phyloP scores from a whole-genome alignment of 805 yeast genomes.

The Candida boidinii region DNA sequence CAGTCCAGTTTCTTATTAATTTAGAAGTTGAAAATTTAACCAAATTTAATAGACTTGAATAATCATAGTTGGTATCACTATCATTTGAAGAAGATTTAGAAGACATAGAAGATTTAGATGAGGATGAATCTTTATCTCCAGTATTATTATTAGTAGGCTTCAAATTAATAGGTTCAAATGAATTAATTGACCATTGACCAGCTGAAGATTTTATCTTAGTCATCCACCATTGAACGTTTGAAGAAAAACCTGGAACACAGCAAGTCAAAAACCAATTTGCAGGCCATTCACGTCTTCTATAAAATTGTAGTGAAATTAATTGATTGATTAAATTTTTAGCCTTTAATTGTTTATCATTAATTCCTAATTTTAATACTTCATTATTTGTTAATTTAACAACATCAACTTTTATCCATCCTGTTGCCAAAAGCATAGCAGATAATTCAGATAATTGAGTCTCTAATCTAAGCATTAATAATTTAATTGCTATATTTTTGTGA shows the following conservation, averaged over 20 bases:
- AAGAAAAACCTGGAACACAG: conserved; percentile 25
- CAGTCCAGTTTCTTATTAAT: conserved; percentile 41
- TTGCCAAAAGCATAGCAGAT: conserved; percentile 47
- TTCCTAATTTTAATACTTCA: conserved; percentile 33
- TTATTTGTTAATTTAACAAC: conserved; percentile 39
- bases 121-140: conserved; percentile 4
- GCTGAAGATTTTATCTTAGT: conserved; percentile 37
- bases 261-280: conserved; percentile 44
- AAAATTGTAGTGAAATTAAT: conserved; percentile 24
- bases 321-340: conserved; percentile 12
- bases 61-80: conserved; percentile 20
- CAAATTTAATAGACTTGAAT: conserved; percentile 28
- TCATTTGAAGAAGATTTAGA: conserved; percentile 8
- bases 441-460: conserved; percentile 43
- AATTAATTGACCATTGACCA: conserved; percentile 49
- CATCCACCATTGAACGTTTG: conserved; percentile 42
- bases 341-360: conserved; percentile 20
- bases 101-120: too few species aligned
- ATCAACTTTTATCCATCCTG: conserved; percentile 62
- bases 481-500: conserved; percentile 17
- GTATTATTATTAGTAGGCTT: conserved; percentile 3
- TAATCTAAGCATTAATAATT: conserved; percentile 38
- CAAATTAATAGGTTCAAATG: conserved; percentile 31
- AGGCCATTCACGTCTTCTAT: conserved; percentile 47
- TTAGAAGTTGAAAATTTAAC: conserved; percentile 36